Percentiles rank a stretch among this genome's conserved stretches.
Evolutionary conservation across 331 rosid species (phyloP).

Genomic region (Malus hybrid): DNA sequence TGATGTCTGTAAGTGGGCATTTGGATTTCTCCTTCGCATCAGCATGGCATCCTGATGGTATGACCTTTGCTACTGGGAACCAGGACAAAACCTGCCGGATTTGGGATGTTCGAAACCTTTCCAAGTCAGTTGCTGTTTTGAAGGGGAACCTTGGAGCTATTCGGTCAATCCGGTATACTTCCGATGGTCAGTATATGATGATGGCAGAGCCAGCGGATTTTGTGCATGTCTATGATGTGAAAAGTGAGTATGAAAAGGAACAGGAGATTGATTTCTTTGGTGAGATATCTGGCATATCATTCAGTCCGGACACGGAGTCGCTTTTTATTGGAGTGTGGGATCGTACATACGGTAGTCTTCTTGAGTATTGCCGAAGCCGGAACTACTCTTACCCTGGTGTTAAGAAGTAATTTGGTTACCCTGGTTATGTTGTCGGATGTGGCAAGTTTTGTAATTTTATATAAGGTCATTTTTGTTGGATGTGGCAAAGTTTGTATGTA

Average conservation of each 20-base stretch:
- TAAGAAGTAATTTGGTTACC: not conserved
- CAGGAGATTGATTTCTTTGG: constrained; percentile 90
- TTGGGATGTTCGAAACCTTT: constrained; percentile 78
- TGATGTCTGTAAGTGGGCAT: constrained; percentile 44
- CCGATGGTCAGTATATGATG: constrained; percentile 83
- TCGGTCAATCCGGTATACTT: constrained; percentile 71
- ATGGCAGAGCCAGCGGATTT: constrained; percentile 95
- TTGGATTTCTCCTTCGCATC: constrained; percentile 89
- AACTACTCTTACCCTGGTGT: constrained; percentile 42
- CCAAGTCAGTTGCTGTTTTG: constrained; percentile 74
- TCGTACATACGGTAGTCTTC: constrained; percentile 88
- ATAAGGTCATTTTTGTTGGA: not conserved
- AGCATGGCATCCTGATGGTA: constrained; percentile 81
- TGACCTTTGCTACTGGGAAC: constrained; percentile 84
- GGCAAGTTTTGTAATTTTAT: too few species aligned
- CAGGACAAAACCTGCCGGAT: constrained; percentile 89
- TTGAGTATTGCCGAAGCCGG: constrained; percentile 64
- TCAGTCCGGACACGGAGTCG: constrained; percentile 90
- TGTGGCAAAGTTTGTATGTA: not conserved
- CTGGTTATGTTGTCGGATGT: not conserved
- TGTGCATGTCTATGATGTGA: constrained; percentile 75
- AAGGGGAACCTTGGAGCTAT: constrained; percentile 93
- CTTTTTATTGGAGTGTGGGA: constrained; percentile 86
- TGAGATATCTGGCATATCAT: constrained; percentile 84
- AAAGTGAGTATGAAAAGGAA: constrained; percentile 65